Base-by-base conservation (phyloP, 1,284 basidiomycete genomes). In the Ustilago bromivora region DNA sequence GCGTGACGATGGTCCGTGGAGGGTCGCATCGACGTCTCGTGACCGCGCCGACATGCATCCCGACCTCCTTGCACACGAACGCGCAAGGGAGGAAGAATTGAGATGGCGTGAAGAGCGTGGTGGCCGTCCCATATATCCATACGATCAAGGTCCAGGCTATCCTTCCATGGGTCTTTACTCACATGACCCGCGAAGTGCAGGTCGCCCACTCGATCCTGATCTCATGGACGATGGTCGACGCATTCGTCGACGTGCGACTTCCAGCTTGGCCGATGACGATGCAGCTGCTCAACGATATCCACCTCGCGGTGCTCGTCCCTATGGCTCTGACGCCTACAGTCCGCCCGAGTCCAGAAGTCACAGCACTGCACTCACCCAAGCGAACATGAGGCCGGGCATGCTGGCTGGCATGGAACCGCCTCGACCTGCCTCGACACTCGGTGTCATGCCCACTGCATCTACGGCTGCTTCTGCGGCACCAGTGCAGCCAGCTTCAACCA, bases 331-430 rank as follows among this genome's bases (percentile, higher is more conserved):
- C 2, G 51, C 60, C 9, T 67, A 76, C 61, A 76, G 73, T 38
- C 73, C 73, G 19, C 73, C 73, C 41, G 73, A 67, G 9, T 53
- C 65, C 4, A 43, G 67, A 4, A 66, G 62, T 12, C 66, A 70
- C 6, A 62, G 72, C 40, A 53, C 59, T 10, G 66, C 56, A 31
- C 64, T 67, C 9, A 51, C 43, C 23, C 66, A 47, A n/a, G 28
- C 56, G 4, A 17, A 56, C 10, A 56, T 66, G 58, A 43, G 71
- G 36, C 56, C 62, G 2, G 66, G 52, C 19, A 62, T 69, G 63
- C 57, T 68, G 71, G 61, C 43, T 9, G 57, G 66, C 59, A 70
- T 71, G 68, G 69, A 76, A 12, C 65, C 74, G 9, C 65, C 74
- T 51, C 64, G 74, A 2, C 74, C 73, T 28, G 57, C 57, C 19